Evolutionary conservation across 768 basidiomycete species (phyloP), one percentile per base, ranked within the genome.

Genomic region (Hypsizygus marmoreus): DNA sequence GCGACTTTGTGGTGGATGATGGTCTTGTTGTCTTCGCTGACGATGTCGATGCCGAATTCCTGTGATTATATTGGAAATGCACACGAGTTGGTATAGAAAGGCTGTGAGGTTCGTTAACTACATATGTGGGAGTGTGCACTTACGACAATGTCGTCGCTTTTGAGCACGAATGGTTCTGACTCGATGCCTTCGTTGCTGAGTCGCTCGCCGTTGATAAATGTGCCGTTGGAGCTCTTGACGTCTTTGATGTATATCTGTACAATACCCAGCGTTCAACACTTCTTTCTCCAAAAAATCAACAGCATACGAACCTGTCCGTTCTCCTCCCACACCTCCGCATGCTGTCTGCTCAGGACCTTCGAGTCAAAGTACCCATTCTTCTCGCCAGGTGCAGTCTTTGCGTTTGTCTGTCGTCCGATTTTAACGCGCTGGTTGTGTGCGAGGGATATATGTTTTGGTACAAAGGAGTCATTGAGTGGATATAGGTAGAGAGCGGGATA

Each of bases 31-130:
- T 99, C 97, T 60, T 99, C 97, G 51, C 91, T 90, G 43, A 97
- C 91, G 51, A 99, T 99, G 71, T 98, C 97, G 59, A 98, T 99
- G 45, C 97, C 97, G 64, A 97, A 98, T 85, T 98, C 95, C 94
- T 95, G 45, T 4, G 29, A 43, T n/a, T n/a, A n/a, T n/a, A n/a
- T n/a, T n/a, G n/a, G n/a, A n/a, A n/a, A 34, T 33, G 16, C 28
- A 46, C 22, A 29, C 39, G 23, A 41, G 50, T 43, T 32, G 36
- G 33, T 50, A 10, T 12, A 23, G 29, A 22, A 24, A 24, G 6
- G 45, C 43, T 32, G 47, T 53, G 45, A 54, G 49, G 42, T 40
- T 16, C 16, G 44, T 23, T 41, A 32, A 47, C 19, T 39, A 47
- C 24, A 14, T 43, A 41, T 26, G 34, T 24, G 11, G 19, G 28